These are phyloP conservation scores for Tetracladium maxilliforme DNA, from an alignment of 2,329 filamentous ascomycete species.

Conservation along the genomic window DNA sequence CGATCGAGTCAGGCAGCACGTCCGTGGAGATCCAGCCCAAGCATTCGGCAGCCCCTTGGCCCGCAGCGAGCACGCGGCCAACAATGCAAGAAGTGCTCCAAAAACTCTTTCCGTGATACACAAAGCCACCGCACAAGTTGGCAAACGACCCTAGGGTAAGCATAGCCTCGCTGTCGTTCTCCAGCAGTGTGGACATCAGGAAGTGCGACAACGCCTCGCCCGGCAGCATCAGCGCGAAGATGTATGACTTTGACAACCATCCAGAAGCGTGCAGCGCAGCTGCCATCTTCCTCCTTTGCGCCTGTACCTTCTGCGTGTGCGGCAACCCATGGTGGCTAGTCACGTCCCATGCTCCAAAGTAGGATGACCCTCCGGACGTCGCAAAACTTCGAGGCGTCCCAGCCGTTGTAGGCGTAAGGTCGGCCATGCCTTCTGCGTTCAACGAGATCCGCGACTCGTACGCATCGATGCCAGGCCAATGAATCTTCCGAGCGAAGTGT, in stretches of 20 bases:
- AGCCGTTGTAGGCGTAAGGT: constrained; percentile 8
- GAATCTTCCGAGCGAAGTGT: constrained; percentile 46
- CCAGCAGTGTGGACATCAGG: constrained; percentile 49
- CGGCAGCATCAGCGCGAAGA: constrained; percentile 49
- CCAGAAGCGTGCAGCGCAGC: constrained; percentile 43
- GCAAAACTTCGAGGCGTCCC: constrained; percentile 13
- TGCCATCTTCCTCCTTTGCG: constrained; percentile 35
- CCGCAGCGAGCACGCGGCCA: constrained; percentile 48
- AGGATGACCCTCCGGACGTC: constrained; percentile 12
- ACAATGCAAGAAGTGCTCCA: constrained; percentile 55
- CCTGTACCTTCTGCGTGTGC: no score
- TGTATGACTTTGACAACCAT: constrained; percentile 54
- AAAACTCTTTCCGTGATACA: constrained; percentile 49
- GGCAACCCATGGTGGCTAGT: no score
- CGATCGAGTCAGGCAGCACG: constrained; percentile 32
- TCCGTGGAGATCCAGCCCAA: constrained; percentile 56
- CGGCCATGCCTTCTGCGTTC: constrained; percentile 16
- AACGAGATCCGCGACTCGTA: constrained; percentile 32
- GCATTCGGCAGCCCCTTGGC: constrained; percentile 45
- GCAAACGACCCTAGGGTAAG: constrained; percentile 42
- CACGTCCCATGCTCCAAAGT: no score
- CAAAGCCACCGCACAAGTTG: constrained; percentile 48
- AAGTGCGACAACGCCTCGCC: constrained; percentile 48
- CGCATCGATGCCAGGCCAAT: constrained; percentile 45
- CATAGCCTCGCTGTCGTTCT: constrained; percentile 47